Conservation (phyloP, 176 grass and related monocot genomes). For the Eragrostis curvula region DNA sequence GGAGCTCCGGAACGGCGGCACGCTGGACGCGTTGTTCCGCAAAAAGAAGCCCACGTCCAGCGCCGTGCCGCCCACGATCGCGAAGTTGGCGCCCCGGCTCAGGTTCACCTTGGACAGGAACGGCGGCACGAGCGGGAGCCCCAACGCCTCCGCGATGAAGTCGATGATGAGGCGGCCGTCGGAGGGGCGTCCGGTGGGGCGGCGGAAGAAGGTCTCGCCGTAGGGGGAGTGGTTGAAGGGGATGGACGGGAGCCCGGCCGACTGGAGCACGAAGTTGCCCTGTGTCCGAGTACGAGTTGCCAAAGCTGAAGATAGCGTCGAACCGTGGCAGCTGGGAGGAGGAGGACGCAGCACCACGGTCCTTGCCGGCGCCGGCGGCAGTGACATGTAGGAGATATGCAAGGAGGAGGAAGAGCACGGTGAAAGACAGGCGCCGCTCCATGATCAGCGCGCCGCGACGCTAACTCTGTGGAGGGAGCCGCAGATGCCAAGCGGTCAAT, state of each 20-base stretch:
- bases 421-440: neutral
- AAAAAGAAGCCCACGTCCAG: slow-evolving; percentile 59
- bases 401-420: slow-evolving; percentile 12
- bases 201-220: slow-evolving; percentile 60
- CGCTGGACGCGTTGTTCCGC: slow-evolving; percentile 38
- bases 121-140: slow-evolving; percentile 54
- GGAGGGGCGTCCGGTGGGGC: slow-evolving; percentile 64
- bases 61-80: slow-evolving; percentile 62
- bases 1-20: slow-evolving; percentile 62
- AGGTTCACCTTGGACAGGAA: slow-evolving; percentile 40
- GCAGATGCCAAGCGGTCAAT: neutral
- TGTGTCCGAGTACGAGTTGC: slow-evolving; percentile 75
- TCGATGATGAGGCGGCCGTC: slow-evolving; percentile 76
- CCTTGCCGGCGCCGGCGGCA: neutral
- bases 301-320: slow-evolving; percentile 70
- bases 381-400: neutral
- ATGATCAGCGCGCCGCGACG: neutral
- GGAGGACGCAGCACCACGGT: too few relatives aligned
- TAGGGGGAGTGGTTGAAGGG: slow-evolving; percentile 61
- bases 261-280: slow-evolving; percentile 59
- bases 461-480: neutral
- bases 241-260: slow-evolving; percentile 37
- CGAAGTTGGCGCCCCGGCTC: slow-evolving; percentile 61
- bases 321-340: slow-evolving; percentile 25
- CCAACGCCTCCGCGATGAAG: slow-evolving; percentile 67